phyloP scores from a whole-genome alignment of 176 grass and related monocot genomes.

The Musa schizocarpa region DNA sequence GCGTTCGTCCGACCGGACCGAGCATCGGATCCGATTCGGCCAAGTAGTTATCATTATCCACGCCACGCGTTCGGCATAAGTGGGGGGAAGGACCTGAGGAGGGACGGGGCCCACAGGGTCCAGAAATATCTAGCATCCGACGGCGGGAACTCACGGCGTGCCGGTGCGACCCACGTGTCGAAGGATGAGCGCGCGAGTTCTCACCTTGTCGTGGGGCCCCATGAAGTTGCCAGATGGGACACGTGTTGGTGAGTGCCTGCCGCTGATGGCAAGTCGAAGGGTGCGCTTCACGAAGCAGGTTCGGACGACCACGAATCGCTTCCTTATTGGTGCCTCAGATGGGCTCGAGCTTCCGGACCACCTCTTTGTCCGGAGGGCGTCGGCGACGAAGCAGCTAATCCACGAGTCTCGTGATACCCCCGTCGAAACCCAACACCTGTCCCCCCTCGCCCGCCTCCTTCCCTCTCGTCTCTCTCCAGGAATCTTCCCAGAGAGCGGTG shows the following conservation, averaged over 20 bases:
- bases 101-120: neutral
- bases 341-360: neutral
- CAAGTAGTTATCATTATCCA: neutral
- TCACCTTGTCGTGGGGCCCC: neutral
- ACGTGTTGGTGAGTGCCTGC: neutral
- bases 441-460: neutral
- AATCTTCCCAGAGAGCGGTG: neutral
- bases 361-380: neutral
- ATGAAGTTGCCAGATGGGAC: neutral
- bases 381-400: neutral
- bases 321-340: neutral
- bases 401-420: neutral
- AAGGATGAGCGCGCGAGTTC: neutral
- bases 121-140: neutral
- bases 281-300: neutral
- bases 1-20: neutral
- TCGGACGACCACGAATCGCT: neutral
- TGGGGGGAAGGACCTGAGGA: neutral
- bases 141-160: neutral
- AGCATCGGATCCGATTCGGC: constrained; percentile 8
- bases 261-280: neutral
- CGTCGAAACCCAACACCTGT: neutral
- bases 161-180: neutral
- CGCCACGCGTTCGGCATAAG: neutral
- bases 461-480: neutral